A percentile compares a stretch with the other conserved stretches of the same genome.
phyloP scores from a whole-genome alignment of 2,329 filamentous ascomycete genomes.

The Claviceps sp. region DNA sequence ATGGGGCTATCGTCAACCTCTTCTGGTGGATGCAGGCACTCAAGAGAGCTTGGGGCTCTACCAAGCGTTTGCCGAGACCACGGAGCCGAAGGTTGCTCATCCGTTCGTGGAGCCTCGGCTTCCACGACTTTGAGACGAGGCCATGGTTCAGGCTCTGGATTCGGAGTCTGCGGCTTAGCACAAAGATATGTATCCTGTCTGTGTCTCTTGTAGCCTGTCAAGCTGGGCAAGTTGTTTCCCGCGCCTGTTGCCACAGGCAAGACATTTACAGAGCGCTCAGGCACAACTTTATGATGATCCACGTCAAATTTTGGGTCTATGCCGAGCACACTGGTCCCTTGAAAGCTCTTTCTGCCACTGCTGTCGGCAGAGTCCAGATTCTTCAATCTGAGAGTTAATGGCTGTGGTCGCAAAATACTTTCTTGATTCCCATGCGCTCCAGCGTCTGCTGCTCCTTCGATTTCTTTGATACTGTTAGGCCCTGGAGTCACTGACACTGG shows the following conservation, averaged over 20 bases:
- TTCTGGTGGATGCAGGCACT: not conserved
- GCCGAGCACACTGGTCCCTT: not conserved
- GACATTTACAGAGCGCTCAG: not conserved
- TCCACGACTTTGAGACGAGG: slow-evolving; percentile 6
- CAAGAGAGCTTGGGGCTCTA: slow-evolving; percentile 1
- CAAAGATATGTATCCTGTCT: slow-evolving; percentile 8
- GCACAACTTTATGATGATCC: not conserved
- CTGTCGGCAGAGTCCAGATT: not conserved
- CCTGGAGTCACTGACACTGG: not conserved
- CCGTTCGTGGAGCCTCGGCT: not conserved
- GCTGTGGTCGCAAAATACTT: not conserved
- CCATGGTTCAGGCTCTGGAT: slow-evolving; percentile 7
- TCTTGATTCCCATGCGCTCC: not conserved
- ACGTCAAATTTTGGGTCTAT: not conserved
- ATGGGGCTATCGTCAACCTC: not conserved
- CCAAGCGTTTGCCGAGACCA: slow-evolving; percentile 5
- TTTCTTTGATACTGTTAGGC: not conserved
- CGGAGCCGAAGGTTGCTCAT: not conserved
- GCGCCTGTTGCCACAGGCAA: not conserved
- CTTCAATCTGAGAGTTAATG: not conserved
- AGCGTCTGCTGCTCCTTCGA: not conserved
- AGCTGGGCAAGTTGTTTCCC: slow-evolving; percentile 5
- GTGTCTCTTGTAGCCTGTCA: slow-evolving; percentile 6
- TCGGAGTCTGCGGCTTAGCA: not conserved
- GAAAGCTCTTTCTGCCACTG: not conserved